A percentile compares a stretch with the other conserved stretches of the same genome.
Evolutionary conservation across 2,329 filamentous ascomycete species (phyloP).

Genomic region (Diplodia sapinea): DNA sequence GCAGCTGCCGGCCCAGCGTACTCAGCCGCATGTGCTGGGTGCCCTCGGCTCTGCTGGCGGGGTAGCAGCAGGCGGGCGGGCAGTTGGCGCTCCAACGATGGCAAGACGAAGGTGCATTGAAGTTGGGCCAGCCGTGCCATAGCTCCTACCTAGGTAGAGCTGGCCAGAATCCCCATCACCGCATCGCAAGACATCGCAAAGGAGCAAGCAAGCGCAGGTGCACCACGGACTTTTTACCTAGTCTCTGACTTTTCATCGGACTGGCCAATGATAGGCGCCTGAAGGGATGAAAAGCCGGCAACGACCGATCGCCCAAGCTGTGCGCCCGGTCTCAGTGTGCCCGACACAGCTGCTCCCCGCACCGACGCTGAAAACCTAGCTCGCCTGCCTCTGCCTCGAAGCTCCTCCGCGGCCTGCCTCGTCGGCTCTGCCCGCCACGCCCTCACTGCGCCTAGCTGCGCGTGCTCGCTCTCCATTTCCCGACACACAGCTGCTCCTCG

Average conservation of each 20-base stretch:
- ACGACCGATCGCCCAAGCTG: no score
- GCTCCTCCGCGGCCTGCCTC: conserved; percentile 23
- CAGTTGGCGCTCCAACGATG: no score
- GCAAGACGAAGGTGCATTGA: no score
- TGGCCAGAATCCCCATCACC: no score
- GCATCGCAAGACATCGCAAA: no score
- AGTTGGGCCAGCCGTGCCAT: no score
- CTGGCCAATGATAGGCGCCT: conserved; percentile 14
- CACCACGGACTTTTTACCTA: no score
- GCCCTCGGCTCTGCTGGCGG: not conserved
- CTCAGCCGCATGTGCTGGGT: not conserved
- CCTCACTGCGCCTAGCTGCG: not conserved
- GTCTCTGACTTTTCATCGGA: no score
- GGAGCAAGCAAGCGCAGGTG: no score
- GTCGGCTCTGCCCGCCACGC: conserved; percentile 10
- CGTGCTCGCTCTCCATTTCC: conserved; percentile 8
- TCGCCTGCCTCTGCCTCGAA: not conserved
- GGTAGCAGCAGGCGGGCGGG: not conserved
- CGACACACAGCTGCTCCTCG: not conserved
- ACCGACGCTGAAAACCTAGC: conserved; percentile 5
- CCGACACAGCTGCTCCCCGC: conserved; percentile 7
- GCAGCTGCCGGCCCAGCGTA: not conserved
- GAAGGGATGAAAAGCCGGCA: no score
- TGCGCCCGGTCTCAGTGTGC: no score
- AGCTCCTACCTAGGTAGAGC: no score